These are phyloP conservation scores for Ophiognomonia clavigignenti-juglandacearum DNA, from an alignment of 2,329 filamentous ascomycete genomes.

Conservation along the genomic window DNA sequence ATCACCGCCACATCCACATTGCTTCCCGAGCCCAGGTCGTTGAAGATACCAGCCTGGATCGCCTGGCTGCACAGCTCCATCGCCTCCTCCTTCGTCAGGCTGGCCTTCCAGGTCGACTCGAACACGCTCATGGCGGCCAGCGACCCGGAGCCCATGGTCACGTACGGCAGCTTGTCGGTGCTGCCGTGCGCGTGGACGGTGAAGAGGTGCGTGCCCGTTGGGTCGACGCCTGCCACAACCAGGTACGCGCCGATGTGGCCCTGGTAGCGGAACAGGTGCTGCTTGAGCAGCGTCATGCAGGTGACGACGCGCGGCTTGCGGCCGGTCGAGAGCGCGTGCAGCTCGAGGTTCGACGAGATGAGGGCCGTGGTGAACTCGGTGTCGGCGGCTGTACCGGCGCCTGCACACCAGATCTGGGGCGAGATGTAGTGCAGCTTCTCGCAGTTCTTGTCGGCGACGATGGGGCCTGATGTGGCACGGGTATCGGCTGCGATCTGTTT, in stretches of 20 bases:
- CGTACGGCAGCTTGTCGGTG: conserved; percentile 97
- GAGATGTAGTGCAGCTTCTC: conserved; percentile 99
- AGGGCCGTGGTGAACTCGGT: conserved; percentile 98
- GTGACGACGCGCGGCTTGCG: conserved; percentile 96
- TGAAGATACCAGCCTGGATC: conserved; percentile 96
- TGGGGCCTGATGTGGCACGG: conserved; percentile 91
- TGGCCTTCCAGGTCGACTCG: conserved; percentile 87
- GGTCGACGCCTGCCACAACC: conserved; percentile 93
- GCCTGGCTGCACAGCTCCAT: conserved; percentile 78
- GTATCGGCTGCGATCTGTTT: conserved; percentile 91
- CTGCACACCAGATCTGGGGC: conserved; percentile 98
- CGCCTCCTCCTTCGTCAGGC: conserved; percentile 74
- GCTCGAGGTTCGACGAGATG: conserved; percentile 97
- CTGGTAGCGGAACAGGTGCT: conserved; percentile 98
- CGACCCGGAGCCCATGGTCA: conserved; percentile 97
- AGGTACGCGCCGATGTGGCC: conserved; percentile 97
- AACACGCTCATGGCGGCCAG: conserved; percentile 97
- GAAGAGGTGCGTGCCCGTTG: conserved; percentile 91
- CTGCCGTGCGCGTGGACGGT: conserved; percentile 98
- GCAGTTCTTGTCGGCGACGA: conserved; percentile 99
- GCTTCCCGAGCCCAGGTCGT: conserved; percentile 92
- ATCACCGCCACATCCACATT: conserved; percentile 98
- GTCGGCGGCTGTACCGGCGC: conserved; percentile 94
- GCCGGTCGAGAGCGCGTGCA: conserved; percentile 92
- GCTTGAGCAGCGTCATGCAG: conserved; percentile 99